These are phyloP conservation scores for Claviceps pazoutovae DNA, from an alignment of 2,329 filamentous ascomycete species.

Conservation along the genomic window DNA sequence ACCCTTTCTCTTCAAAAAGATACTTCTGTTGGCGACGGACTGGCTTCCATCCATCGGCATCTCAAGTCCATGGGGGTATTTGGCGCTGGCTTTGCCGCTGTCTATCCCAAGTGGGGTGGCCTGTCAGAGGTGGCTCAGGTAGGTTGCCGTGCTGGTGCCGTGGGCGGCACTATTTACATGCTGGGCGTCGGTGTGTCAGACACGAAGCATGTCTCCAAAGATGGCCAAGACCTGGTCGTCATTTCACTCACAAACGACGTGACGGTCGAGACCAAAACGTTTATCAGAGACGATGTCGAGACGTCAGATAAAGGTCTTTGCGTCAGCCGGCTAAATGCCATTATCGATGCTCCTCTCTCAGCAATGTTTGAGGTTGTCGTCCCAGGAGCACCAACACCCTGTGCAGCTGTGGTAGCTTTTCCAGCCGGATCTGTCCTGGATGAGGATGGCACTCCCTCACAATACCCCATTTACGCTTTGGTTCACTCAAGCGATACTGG, in stretches of 20 bases:
- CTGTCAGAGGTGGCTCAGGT: constrained; percentile 82
- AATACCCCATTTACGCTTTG: constrained; percentile 42
- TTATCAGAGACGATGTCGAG: constrained; percentile 33
- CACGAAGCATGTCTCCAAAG: constrained; percentile 8
- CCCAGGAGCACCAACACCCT: constrained; percentile 64
- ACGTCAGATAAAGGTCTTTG: constrained; percentile 15
- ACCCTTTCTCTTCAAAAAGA: constrained; percentile 58
- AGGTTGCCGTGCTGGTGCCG: constrained; percentile 76
- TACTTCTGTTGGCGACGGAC: constrained; percentile 48
- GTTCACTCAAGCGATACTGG: constrained; percentile 83
- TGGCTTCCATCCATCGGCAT: constrained; percentile 64
- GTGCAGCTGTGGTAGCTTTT: constrained; percentile 57
- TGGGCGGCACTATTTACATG: constrained; percentile 84
- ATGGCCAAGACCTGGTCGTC: constrained; percentile 20
- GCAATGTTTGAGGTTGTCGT: constrained; percentile 55
- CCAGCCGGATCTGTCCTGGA: constrained; percentile 35
- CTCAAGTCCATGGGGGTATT: constrained; percentile 77
- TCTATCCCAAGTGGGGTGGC: constrained; percentile 89
- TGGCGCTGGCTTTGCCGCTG: constrained; percentile 75
- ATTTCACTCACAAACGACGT: constrained; percentile 44
- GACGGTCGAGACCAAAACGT: constrained; percentile 36
- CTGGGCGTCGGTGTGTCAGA: constrained; percentile 53
- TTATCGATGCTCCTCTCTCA: constrained; percentile 53
- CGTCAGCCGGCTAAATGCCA: constrained; percentile 48
- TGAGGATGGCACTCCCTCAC: constrained; percentile 18